Base-by-base conservation (phyloP, 2,329 filamentous ascomycete genomes). In the Colletotrichum zoysiae region DNA sequence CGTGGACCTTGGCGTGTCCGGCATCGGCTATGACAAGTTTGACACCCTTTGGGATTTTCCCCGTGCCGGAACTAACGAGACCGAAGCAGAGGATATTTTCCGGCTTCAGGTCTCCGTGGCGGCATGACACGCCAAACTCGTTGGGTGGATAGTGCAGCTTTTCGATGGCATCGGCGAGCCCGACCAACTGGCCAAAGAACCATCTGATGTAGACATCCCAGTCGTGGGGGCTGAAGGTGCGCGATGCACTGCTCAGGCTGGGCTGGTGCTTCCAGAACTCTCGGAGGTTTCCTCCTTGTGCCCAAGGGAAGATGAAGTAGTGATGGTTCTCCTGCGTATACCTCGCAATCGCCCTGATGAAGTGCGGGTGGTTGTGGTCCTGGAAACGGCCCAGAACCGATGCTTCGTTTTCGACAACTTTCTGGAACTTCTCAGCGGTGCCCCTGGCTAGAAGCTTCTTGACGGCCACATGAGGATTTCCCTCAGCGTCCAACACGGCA, bases 21-120 rank as follows among this genome's bases (percentile, higher is more conserved):
- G 35, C 55, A 38, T 57, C 55, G 3, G 55, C 35, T 23, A 57
- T 23, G 9, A 57, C 55, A 8, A 57, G 55, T 1, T 26, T 35
- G 8, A 40, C n/a, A 9, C n/a, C 33, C 11, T 16, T 57, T 0
- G 55, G 55, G 11, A 57, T 57, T 23, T 18, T 26, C 4, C 20
- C 14, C 35, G 11, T 6, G 9, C 35, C 55, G 1, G 38, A 14
- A 3, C 8, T 12, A 16, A 14, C 2, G 1, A 5, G 1, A 11
- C 55, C 23, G n/a, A 57, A 57, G 5, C 55, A 57, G 4, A 42
- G 20, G 12, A 57, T 57, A 12, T 57, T 57, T 20, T 57, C 55
- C 14, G 55, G 55, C n/a, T 57, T 57, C 33, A 57, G 35, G 55
- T 57, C 55, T n/a, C 55, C 55, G 12, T 57, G 55, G 9, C 55